Evolutionary conservation across 2,329 filamentous ascomycete species (phyloP), one percentile per base, ranked within the genome.

Genomic region (Stachybotrys elegans): DNA sequence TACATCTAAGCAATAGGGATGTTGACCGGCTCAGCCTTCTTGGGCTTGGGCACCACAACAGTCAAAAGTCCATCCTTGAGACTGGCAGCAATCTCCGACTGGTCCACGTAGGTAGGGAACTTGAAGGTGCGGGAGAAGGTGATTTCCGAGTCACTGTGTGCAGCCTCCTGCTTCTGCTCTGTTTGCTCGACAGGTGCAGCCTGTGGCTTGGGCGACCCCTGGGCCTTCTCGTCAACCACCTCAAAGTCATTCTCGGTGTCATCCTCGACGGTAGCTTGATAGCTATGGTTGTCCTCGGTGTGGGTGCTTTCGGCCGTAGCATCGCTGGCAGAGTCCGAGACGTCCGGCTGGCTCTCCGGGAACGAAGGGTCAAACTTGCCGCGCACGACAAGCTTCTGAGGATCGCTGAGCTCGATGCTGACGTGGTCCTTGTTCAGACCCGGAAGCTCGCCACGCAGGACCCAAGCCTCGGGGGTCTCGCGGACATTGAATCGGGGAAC

Each of bases 81-180:
- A 31, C 61, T 68, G 32, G 81, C 81, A 27, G 62, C 67, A 39
- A 84, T 79, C 4, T 55, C 63, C 17, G 76, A 73, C 49, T 73
- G 70, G 56, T 83, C 75, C 43, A 84, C 71, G 21, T 70, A 71
- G 44, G 62, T 62, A 1, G 79, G 78, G 68, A 84, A 84, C 54
- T 63, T 73, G 65, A 84, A 84, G 22, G 71, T 73, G 46, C 81
- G 73, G 36, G 73, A 70, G 63, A 84, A 85, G 48, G 77, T 71
- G 56, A 79, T 32, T 16, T 32, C 12, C 5, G 29, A 32, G 29
- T 13, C 14, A n/a, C 9, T 32, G 14, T 13, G 29, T 16, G 14
- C 29, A 8, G 19, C 20, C n/a, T 17, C 8, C 5, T 39, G 12
- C 11, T 39, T 22, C 5, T 22, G 11, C 12, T 4, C 19, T 4